phyloP scores from a whole-genome alignment of 1,139 yeast genomes.

The Debaryomycetaceae sp. region DNA sequence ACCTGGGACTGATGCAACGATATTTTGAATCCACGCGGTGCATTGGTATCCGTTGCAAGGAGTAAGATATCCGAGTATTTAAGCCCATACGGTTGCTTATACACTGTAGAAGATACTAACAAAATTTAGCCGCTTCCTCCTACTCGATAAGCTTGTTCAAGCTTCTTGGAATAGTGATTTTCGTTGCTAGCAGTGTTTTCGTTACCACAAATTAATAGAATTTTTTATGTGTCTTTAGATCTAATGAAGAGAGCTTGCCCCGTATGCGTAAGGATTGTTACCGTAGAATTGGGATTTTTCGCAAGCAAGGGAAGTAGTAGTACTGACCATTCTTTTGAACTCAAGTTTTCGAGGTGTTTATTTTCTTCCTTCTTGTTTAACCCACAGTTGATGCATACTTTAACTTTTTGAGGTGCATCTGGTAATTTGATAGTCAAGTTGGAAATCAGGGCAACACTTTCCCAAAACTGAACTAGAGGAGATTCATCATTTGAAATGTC shows the following conservation, averaged over 20 bases:
- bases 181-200: background rate
- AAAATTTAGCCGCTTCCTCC: background rate
- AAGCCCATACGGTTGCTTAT: background rate
- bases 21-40: background rate
- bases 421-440: constrained; percentile 23
- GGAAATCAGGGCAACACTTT: constrained; percentile 21
- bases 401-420: constrained; percentile 17
- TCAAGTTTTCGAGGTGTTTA: constrained; percentile 16
- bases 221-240: background rate
- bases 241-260: background rate
- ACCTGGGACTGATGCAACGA: constrained; percentile 1
- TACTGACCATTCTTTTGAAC: constrained; percentile 25
- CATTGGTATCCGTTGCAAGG: background rate
- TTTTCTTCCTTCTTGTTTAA: constrained; percentile 16
- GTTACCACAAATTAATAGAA: background rate
- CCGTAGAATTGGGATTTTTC: constrained; percentile 15
- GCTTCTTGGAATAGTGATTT: background rate
- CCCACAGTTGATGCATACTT: constrained; percentile 38
- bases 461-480: background rate
- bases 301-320: constrained; percentile 25
- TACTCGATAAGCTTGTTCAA: constrained; percentile 1
- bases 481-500: constrained; percentile 11
- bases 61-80: background rate
- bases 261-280: constrained; percentile 13
- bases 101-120: background rate